Evolutionary conservation across 306 rosid genomes (phyloP), one percentile per base, ranked within the genome.

Genomic region (Geum urbanum): DNA sequence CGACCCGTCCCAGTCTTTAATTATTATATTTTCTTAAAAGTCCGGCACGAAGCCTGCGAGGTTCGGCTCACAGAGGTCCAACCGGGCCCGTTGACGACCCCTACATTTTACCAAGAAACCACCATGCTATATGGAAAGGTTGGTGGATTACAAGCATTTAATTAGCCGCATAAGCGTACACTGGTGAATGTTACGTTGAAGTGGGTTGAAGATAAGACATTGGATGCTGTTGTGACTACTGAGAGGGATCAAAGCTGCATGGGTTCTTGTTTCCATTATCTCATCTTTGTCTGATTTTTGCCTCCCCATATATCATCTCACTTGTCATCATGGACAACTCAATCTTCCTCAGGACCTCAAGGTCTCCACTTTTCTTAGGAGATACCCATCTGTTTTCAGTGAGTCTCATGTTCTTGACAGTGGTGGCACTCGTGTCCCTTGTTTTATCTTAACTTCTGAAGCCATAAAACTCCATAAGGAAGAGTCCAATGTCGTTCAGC

Each of bases 181-280:
- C 74, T 92, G 73, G 98, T 92, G 35, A 92, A 92, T 71, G 58
- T 92, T 61, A 90, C 84, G 65, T 76, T 92, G 79, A 92, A 92
- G 79, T 92, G 98, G 97, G 96, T 78, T 65, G 86, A 90, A 81
- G 98, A 92, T 75, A 78, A 79, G 57, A 77, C 82, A 60, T 74
- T 92, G 70, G 97, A 90, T 80, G 72, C 79, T 64, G 87, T 75
- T 43, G 98, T 90, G 51, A 53, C 82, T 16, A 79, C 83, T 57
- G 82, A 84, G 62, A 85, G 82, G 80, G 90, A 87, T 73, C 74
- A 92, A 81, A 77, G 97, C 96, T 43, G 94, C 88, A 8, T 83
- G 77, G 13, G 55, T 80, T 79, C 97, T 92, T 43, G 86, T 84
- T 39, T 85, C 91, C 16, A 27, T 86, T 13, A 82, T 92, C 74